Conservation (phyloP, 2,329 filamentous ascomycete genomes). For the Aaosphaeria arxii region DNA sequence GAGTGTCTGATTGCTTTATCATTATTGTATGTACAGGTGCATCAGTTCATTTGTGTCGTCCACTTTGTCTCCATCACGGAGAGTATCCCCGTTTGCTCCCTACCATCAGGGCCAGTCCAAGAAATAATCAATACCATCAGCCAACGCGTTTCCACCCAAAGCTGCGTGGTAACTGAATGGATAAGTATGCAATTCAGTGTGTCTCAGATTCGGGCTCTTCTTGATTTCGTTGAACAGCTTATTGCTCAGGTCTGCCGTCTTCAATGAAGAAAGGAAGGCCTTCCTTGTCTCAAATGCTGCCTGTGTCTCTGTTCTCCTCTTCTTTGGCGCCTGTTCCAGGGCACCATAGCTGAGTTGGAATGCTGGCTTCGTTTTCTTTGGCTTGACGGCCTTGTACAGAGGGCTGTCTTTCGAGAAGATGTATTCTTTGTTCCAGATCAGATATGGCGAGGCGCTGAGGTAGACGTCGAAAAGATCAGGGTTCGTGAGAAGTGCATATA, state of each 20-base stretch:
- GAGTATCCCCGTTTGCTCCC: not conserved
- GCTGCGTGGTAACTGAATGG: slow-evolving; percentile 30
- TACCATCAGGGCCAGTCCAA: slow-evolving; percentile 17
- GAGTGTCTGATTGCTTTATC: too few species aligned
- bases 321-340: slow-evolving; percentile 22
- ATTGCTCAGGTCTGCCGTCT: slow-evolving; percentile 19
- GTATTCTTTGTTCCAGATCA: slow-evolving; percentile 48
- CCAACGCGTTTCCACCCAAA: slow-evolving; percentile 22
- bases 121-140: slow-evolving; percentile 33
- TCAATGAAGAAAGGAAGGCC: slow-evolving; percentile 18
- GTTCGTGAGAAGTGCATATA: slow-evolving; percentile 44
- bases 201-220: slow-evolving; percentile 16
- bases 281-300: slow-evolving; percentile 22
- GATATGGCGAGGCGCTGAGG: slow-evolving; percentile 46
- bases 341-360: slow-evolving; percentile 29
- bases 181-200: slow-evolving; percentile 25
- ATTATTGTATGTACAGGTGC: too few species aligned
- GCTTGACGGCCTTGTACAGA: slow-evolving; percentile 5
- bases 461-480: slow-evolving; percentile 45
- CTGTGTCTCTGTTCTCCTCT: slow-evolving; percentile 25
- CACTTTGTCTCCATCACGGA: not conserved
- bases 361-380: slow-evolving; percentile 17
- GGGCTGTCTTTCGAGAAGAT: slow-evolving; percentile 29
- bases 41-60: too few species aligned
- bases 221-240: slow-evolving; percentile 21